These are phyloP conservation scores for Eimeria maxima DNA, from an alignment of 169 alveolate genomes.

Conservation along the genomic window DNA sequence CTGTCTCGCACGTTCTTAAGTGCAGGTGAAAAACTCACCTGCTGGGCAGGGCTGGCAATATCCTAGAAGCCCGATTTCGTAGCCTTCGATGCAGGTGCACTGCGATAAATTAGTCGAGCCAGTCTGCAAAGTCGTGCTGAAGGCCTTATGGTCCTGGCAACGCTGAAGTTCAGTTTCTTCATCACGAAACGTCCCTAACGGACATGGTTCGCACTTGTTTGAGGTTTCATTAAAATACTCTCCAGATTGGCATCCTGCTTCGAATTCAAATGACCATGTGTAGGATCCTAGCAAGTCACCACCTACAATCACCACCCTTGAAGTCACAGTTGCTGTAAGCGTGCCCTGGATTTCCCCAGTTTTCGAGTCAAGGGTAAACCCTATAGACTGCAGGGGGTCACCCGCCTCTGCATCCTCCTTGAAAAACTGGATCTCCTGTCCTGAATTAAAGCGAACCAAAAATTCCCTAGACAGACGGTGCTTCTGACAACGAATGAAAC, in stretches of 20 bases:
- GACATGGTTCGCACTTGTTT: constrained; percentile 79
- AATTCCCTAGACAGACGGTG: background rate
- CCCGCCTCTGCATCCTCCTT: constrained; percentile 75
- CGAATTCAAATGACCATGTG: constrained; percentile 77
- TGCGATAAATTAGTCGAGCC: constrained; percentile 81
- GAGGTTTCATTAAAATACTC: constrained; percentile 64
- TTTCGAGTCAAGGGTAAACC: constrained; percentile 72
- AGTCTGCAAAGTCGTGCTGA: constrained; percentile 76
- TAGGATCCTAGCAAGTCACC: constrained; percentile 77
- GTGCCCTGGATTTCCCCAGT: constrained; percentile 77
- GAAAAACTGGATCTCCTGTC: constrained; percentile 77
- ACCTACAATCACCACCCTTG: constrained; percentile 66
- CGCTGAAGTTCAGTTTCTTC: constrained; percentile 76
- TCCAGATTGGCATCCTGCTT: constrained; percentile 82
- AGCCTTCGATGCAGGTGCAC: constrained; percentile 80
- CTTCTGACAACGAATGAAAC: background rate
- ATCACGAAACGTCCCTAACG: constrained; percentile 82
- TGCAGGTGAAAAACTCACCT: constrained; percentile 17
- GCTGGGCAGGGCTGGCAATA: constrained; percentile 79
- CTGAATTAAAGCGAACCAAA: background rate
- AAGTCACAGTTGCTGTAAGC: constrained; percentile 73
- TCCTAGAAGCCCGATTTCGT: constrained; percentile 78
- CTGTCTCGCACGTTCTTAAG: background rate
- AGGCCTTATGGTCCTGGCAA: constrained; percentile 73
- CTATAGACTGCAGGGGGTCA: constrained; percentile 54